Evolutionary conservation across 2,329 filamentous ascomycete genomes (phyloP).

Genomic region (Teratosphaeria destructans): DNA sequence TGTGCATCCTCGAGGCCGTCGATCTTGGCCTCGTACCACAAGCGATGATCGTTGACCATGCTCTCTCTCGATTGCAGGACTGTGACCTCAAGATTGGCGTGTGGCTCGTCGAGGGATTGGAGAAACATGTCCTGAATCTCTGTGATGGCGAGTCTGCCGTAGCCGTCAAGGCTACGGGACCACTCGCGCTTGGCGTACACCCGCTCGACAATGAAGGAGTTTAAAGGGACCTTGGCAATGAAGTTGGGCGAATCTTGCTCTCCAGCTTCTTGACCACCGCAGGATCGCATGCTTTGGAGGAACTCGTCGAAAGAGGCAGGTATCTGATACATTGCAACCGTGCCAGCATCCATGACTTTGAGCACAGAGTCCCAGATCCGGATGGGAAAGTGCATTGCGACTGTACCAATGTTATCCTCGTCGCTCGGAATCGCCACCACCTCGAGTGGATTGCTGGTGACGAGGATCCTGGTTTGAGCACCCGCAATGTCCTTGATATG

Average conservation of each 20-base stretch:
- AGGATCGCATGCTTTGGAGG: conserved; percentile 3
- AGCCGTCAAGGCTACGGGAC: background rate
- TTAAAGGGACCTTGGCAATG: conserved; percentile 4
- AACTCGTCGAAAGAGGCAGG: conserved; percentile 1
- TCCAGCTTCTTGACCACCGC: background rate
- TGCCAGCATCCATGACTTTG: background rate
- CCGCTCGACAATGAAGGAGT: conserved; percentile 5
- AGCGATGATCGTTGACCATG: conserved; percentile 1
- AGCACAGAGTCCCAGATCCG: conserved; percentile 14
- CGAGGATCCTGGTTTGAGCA: background rate
- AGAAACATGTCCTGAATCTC: conserved; percentile 4
- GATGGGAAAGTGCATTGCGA: conserved; percentile 14
- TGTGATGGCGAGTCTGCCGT: conserved; percentile 2
- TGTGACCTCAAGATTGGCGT: conserved; percentile 6
- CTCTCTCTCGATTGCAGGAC: background rate
- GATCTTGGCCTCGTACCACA: conserved; percentile 15
- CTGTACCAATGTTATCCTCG: background rate
- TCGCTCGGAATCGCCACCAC: background rate
- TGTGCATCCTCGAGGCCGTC: conserved; percentile 2
- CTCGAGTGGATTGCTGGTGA: background rate
- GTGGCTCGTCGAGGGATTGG: background rate
- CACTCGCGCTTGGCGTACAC: conserved; percentile 11
- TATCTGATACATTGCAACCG: background rate
- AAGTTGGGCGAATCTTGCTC: background rate
- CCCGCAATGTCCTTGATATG: background rate